Percentiles rank a stretch among this genome's conserved stretches.
phyloP scores from a whole-genome alignment of 2,329 filamentous ascomycete genomes.

The Thyridium curvatum region DNA sequence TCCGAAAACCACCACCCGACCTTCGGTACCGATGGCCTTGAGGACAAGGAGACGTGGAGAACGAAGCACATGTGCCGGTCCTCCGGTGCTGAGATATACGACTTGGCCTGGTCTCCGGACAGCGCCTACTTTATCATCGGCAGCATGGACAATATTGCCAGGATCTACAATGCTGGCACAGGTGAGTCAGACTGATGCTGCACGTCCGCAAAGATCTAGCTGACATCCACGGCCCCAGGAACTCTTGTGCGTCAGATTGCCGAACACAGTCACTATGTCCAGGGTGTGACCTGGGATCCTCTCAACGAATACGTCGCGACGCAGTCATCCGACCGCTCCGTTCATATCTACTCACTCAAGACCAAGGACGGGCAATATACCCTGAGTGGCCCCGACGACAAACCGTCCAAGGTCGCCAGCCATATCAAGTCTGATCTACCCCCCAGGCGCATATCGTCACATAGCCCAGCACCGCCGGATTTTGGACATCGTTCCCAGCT shows the following conservation, averaged over 20 bases:
- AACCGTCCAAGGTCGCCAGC: conserved; percentile 74
- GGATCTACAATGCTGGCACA: conserved; percentile 91
- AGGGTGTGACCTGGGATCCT: conserved; percentile 97
- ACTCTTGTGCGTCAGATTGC: conserved; percentile 83
- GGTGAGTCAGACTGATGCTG: conserved; percentile 71
- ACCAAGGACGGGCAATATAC: conserved; percentile 96
- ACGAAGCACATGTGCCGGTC: conserved; percentile 98
- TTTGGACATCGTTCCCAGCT: conserved; percentile 62
- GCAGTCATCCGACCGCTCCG: conserved; percentile 94
- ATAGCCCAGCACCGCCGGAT: conserved; percentile 86
- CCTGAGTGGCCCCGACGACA: conserved; percentile 54
- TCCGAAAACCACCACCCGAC: conserved; percentile 64
- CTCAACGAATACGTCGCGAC: conserved; percentile 97
- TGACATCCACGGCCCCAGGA: conserved; percentile 77
- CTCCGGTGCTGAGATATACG: conserved; percentile 93
- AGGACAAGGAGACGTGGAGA: conserved; percentile 95
- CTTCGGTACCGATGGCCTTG: conserved; percentile 78
- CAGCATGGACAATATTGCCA: conserved; percentile 97
- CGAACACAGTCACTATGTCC: conserved; percentile 96
- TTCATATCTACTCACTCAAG: conserved; percentile 94
- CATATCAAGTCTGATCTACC: conserved; percentile 83
- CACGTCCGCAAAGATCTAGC: conserved; percentile 97
- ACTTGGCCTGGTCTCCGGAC: conserved; percentile 98
- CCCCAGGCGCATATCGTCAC: conserved; percentile 79
- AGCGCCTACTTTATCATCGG: conserved; percentile 94